Conservation (phyloP, 495 filamentous ascomycete species). For the Aspergillus nanangensis region DNA sequence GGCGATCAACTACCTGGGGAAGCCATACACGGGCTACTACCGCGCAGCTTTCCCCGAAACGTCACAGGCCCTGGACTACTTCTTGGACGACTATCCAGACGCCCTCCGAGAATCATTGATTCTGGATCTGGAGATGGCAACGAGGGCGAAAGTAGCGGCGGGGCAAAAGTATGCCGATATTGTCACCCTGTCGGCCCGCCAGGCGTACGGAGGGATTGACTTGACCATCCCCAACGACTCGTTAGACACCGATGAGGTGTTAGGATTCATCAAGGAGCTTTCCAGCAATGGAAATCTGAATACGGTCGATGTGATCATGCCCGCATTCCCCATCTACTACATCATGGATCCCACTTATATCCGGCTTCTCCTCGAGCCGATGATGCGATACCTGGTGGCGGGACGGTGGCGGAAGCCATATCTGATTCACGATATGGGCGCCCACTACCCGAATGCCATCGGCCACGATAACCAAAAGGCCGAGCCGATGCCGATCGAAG, state of each 20-base stretch:
- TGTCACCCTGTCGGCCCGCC: constrained; percentile 40
- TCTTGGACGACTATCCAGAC: constrained; percentile 40
- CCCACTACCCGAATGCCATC: constrained; percentile 44
- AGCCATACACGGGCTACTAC: constrained; percentile 41
- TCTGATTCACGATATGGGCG: constrained; percentile 43
- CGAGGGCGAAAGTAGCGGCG: constrained; percentile 22
- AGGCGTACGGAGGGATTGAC: constrained; percentile 48
- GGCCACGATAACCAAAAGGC: constrained; percentile 43
- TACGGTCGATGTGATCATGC: constrained; percentile 50
- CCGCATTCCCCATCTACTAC: constrained; percentile 46
- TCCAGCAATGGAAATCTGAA: constrained; percentile 50
- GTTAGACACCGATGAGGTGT: constrained; percentile 33
- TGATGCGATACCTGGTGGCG: constrained; percentile 44
- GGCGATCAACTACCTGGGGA: constrained; percentile 46
- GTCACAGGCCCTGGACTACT: constrained; percentile 31
- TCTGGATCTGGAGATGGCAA: constrained; percentile 29
- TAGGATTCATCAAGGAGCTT: constrained; percentile 52
- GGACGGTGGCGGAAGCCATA: constrained; percentile 39
- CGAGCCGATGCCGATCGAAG: constrained; percentile 46
- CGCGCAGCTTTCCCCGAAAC: constrained; percentile 28
- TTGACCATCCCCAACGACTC: constrained; percentile 39
- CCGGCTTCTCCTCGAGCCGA: constrained; percentile 44
- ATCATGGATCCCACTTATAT: constrained; percentile 46
- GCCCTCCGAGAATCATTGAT: constrained; percentile 28
- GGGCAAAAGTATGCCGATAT: constrained; percentile 46